phyloP scores from a whole-genome alignment of 2,329 filamentous ascomycete genomes.

The Pseudopyrenochaeta lycopersici region DNA sequence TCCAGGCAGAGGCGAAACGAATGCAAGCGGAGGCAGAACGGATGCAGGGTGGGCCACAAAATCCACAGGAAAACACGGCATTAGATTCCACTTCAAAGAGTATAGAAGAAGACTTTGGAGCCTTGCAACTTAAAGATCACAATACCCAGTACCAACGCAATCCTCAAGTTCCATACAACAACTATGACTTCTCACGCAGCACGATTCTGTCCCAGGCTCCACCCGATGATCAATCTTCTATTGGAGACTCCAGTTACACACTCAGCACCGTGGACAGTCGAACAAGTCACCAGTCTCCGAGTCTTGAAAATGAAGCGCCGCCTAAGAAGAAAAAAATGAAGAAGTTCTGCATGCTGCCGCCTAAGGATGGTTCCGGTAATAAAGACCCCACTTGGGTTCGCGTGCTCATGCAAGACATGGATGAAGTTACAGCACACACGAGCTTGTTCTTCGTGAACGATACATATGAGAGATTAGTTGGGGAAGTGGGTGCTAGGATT shows the following conservation, averaged over 20 bases:
- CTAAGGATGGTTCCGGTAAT: slow-evolving; percentile 64
- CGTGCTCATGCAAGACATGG: slow-evolving; percentile 82
- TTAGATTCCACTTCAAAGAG: slow-evolving; percentile 4
- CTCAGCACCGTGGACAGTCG: slow-evolving; percentile 29
- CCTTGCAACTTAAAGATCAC: slow-evolving; percentile 26
- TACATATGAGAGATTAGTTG: slow-evolving; percentile 80
- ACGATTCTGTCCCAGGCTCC: slow-evolving; percentile 36
- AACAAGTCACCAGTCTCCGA: slow-evolving; percentile 2
- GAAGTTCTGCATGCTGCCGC: slow-evolving; percentile 81
- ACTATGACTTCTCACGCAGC: slow-evolving; percentile 43
- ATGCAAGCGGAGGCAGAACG: slow-evolving; percentile 23
- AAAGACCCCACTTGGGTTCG: slow-evolving; percentile 78
- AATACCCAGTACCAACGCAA: slow-evolving; percentile 1
- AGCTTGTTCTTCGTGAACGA: slow-evolving; percentile 78
- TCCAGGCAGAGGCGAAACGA: slow-evolving; percentile 10
- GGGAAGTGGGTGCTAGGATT: slow-evolving; percentile 73
- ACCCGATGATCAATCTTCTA: slow-evolving; percentile 33
- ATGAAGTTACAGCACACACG: slow-evolving; percentile 87
- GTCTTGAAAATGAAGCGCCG: slow-evolving; percentile 10
- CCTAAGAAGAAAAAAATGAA: slow-evolving; percentile 63
- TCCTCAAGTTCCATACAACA: slow-evolving; percentile 27
- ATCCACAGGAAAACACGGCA: slow-evolving; percentile 15
- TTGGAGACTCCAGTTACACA: slow-evolving; percentile 30
- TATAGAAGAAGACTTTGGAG: slow-evolving; percentile 31
- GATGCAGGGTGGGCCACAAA: slow-evolving; percentile 14